phyloP scores from a whole-genome alignment of 768 basidiomycete species.

The Udeniomyces megalosporus region DNA sequence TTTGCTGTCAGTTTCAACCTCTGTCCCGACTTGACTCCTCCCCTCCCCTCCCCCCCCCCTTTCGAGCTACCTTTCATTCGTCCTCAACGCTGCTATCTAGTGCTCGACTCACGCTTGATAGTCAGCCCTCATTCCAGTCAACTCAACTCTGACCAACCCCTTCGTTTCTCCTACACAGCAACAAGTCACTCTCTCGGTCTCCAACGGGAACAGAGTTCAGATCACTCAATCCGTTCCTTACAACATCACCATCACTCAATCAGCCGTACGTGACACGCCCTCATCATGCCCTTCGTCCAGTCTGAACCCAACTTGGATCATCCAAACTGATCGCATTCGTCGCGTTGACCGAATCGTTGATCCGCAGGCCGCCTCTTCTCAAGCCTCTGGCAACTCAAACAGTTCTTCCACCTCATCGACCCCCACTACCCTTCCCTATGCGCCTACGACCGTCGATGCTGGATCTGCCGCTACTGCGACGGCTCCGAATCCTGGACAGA shows the following conservation, averaged over 20 bases:
- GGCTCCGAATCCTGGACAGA: background rate
- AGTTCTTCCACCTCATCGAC: background rate
- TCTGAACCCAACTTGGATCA: background rate
- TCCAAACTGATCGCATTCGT: background rate
- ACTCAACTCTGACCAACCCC: no score
- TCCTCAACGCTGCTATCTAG: background rate
- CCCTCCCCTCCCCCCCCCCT: background rate
- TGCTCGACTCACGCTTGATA: no score
- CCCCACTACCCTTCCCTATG: conserved; percentile 1
- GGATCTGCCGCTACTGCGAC: background rate
- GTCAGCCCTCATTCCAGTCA: no score
- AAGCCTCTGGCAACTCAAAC: background rate
- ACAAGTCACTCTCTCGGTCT: background rate
- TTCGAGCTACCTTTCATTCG: background rate
- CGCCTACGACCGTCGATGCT: background rate
- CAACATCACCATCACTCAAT: background rate
- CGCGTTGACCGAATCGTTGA: background rate
- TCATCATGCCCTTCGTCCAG: background rate
- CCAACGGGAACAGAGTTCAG: background rate
- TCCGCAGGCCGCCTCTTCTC: background rate
- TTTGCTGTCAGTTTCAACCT: no score
- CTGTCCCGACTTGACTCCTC: background rate
- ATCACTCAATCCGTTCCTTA: background rate
- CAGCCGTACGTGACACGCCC: background rate
- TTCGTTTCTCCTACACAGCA: no score